Evolutionary conservation across 345 rosid genomes (phyloP).

Genomic region (Eucalyptus paniculata): DNA sequence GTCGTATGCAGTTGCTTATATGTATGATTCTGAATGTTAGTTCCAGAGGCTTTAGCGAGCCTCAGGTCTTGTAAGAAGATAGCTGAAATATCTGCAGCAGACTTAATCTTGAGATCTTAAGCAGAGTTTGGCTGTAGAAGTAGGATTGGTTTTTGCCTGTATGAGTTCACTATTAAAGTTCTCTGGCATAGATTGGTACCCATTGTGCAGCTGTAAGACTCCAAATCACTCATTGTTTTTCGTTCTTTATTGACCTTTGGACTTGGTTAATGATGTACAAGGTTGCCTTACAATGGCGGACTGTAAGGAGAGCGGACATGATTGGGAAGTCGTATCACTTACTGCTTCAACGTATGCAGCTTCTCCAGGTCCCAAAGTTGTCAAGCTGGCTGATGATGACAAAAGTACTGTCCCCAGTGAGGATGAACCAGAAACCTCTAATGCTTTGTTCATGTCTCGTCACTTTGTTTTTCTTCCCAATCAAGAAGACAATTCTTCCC

Average conservation of each 20-base stretch:
- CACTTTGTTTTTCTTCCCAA: constrained; percentile 76
- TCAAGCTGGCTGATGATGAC: constrained; percentile 20
- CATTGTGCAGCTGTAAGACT: not conserved
- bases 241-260: not conserved
- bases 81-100: not conserved
- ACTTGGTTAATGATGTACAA: not conserved
- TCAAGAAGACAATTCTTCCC: constrained; percentile 53
- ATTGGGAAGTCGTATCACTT: constrained; percentile 94
- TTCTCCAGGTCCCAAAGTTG: constrained; percentile 60
- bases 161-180: not conserved
- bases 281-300: constrained; percentile 3
- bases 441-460: constrained; percentile 55
- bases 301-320: constrained; percentile 40
- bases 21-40: not conserved
- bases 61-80: not conserved
- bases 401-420: constrained; percentile 12
- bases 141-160: not conserved
- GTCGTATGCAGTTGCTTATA: not conserved
- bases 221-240: not conserved
- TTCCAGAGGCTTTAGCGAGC: not conserved
- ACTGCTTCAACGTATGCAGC: constrained; percentile 95
- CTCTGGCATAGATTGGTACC: not conserved
- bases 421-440: constrained; percentile 46
- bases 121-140: not conserved
- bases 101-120: not conserved